Evolutionary conservation across 1,284 basidiomycete genomes (phyloP), one percentile per base, ranked within the genome.

Genomic region (Cryptococcus hybrid): DNA sequence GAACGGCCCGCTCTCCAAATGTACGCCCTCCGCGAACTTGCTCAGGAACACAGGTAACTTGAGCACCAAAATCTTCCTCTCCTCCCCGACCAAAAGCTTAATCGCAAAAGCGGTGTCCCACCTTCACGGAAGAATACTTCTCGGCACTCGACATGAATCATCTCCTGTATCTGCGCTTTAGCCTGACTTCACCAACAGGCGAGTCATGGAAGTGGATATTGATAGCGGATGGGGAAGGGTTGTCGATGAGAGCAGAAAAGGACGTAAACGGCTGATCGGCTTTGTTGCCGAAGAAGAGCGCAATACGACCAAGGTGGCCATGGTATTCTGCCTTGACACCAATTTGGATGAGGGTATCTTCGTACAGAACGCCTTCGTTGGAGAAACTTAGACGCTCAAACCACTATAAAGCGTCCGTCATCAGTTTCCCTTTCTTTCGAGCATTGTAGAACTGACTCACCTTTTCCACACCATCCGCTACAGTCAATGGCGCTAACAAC

Each of bases 271-370:
- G 84, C 3, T 87, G 85, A 12, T 88, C 84, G 52, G 95, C 83
- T 78, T 99, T 99, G 83, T 99, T 99, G 65, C 95, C 94, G 66
- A 99, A 85, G 79, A 95, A 99, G 36, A 99, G 82, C 18, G 93
- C 90, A 46, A 99, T 76, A 64, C 95, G 90, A 12, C 95, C 95
- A 40, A 92, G 84, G 66, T 92, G 87, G 11, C 89, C 89, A 75
- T 97, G 94, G 75, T 91, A 99, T 69, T 94, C 88, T 48, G 92
- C 92, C 80, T 99, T 99, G 81, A 99, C 79, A 35, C 95, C 96
- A 61, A 99, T 87, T 75, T 98, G 95, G 38, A 99, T 84, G 77
- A 95, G 90, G 12, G n/a, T n/a, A n/a, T n/a, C 96, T 75, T 99
- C 96, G 78, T 91, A 99, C 13, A 99, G 83, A 30, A 99, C 87